Evolutionary conservation across 2,329 filamentous ascomycete species (phyloP).

Genomic region (Colletotrichum musae): DNA sequence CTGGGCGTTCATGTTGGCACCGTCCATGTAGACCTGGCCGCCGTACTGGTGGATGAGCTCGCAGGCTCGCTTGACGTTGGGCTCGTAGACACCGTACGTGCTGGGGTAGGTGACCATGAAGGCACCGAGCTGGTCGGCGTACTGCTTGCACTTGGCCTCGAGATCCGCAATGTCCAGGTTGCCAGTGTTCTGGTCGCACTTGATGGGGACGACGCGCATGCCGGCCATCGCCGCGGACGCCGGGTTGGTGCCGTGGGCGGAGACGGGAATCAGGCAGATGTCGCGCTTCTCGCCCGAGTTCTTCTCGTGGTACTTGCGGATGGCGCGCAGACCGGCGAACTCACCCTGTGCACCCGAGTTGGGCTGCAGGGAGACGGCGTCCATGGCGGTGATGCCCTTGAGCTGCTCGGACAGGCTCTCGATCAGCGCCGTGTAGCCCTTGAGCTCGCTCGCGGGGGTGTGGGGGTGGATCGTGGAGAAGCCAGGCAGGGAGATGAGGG

Average conservation of each 20-base stretch:
- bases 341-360: constrained; percentile 98
- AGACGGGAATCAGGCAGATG: constrained; percentile 94
- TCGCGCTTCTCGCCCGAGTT: constrained; percentile 79
- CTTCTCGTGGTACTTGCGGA: constrained; percentile 85
- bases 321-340: constrained; percentile 90
- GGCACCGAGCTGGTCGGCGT: constrained; percentile 86
- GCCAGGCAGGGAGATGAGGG: constrained; percentile 82
- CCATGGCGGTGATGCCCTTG: constrained; percentile 88
- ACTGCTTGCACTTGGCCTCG: constrained; percentile 88
- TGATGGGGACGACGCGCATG: constrained; percentile 93
- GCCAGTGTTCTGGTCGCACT: constrained; percentile 88
- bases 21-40: constrained; percentile 98
- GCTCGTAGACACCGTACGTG: constrained; percentile 96
- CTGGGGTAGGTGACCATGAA: constrained; percentile 98
- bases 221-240: constrained; percentile 96
- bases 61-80: constrained; percentile 87
- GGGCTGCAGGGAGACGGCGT: constrained; percentile 90
- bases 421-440: constrained; percentile 80
- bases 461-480: constrained; percentile 89
- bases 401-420: constrained; percentile 82
- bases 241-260: constrained; percentile 95
- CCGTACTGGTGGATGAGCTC: constrained; percentile 88
- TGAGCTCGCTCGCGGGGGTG: constrained; percentile 72
- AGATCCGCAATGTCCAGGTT: constrained; percentile 92
- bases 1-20: constrained; percentile 98